Evolutionary conservation across 345 rosid species (phyloP).

Genomic region (Mercurialis annua): DNA sequence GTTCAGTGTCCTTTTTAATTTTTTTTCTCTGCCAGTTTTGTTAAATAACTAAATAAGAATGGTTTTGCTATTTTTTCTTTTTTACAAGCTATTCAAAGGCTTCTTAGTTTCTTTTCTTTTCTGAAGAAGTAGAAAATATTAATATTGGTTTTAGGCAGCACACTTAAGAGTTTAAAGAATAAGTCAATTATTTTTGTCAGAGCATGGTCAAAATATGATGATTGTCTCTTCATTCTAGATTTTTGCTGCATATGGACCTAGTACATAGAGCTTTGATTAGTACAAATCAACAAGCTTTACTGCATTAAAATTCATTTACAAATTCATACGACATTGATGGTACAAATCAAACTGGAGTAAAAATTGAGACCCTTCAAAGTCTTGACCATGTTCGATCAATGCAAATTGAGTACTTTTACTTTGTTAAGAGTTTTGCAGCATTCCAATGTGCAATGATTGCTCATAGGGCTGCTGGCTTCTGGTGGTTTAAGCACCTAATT

Average conservation of each 20-base stretch:
- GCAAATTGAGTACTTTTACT: neutral
- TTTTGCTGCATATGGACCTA: neutral
- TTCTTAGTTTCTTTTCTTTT: too few relatives aligned
- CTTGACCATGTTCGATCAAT: neutral
- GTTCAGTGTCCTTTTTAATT: neutral
- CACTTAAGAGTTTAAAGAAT: neutral
- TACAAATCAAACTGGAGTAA: too few relatives aligned
- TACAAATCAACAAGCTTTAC: neutral
- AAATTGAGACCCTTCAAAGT: neutral
- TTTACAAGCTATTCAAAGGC: too few relatives aligned
- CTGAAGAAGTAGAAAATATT: too few relatives aligned
- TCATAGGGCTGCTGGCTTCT: neutral
- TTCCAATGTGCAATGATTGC: neutral
- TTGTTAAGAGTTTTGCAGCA: neutral
- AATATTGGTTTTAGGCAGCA: too few relatives aligned
- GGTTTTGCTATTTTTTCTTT: too few relatives aligned
- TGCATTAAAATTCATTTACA: neutral
- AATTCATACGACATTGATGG: neutral
- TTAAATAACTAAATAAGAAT: neutral
- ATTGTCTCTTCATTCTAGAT: neutral
- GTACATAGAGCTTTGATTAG: neutral
- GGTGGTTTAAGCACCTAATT: constrained; percentile 7
- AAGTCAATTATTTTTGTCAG: neutral
- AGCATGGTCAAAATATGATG: neutral
- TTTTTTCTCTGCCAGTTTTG: neutral